Base-by-base conservation (phyloP, 345 rosid genomes). In the Toxicodendron radicans region DNA sequence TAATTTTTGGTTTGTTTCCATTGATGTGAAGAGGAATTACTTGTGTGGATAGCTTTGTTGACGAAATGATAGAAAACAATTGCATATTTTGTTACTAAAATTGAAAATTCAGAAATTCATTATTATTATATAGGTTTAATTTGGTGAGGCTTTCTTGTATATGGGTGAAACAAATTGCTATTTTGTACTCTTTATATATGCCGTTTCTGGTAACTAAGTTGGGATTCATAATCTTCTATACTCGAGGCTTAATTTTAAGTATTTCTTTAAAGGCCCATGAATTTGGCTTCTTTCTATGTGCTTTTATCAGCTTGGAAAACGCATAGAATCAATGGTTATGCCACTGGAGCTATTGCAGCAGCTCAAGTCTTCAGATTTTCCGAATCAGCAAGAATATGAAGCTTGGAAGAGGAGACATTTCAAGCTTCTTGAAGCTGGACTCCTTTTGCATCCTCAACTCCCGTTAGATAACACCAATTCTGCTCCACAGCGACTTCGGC, bases 341-440 rank as follows among this genome's bases (percentile, higher is more conserved):
- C 98, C 99, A 35, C 80, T 95, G 12, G 99, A 95, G 89, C 85
- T 93, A 57, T 70, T 95, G 38, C 99, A 93, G 81, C 97, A 90
- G 85, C 91, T 89, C 38, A 93, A 89, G 84, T 61, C 80, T 27
- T 78, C 92, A 0, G 99, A 95, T 84, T 95, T 95, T 78, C 76
- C 89, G 35, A 86, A 83, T 80, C 90, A 83, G 16, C 86, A 82
- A 81, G 97, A 91, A 71, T 91, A 83, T 72, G 92, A 85, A 79
- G 82, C 85, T 70, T 93, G 98, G 98, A 95, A 85, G 71, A 95
- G 86, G 85, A 87, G 98, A 74, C 83, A 85, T 58, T 69, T 95
- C 74, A 95, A 86, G 84, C 87, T 93, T 84, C 92, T 95, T 5
- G 98, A 95, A 85, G 91, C 89, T 0, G 99, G 99, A 78, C 80